A percentile compares a stretch with the other conserved stretches of the same genome.
phyloP scores from a whole-genome alignment of 495 filamentous ascomycete species.

The Melanomma pulvis-pyrius region DNA sequence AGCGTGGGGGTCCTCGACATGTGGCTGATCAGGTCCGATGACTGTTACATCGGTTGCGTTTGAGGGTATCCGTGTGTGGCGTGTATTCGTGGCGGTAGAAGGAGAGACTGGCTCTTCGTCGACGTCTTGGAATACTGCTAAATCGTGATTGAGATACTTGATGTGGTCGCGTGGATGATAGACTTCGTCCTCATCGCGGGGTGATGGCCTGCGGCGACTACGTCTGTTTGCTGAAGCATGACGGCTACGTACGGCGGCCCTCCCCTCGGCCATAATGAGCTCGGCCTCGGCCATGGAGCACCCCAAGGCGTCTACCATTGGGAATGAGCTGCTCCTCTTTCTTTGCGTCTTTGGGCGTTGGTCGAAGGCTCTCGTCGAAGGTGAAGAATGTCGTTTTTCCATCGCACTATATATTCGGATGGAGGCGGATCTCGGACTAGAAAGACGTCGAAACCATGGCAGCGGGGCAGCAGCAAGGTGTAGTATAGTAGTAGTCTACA shows the following conservation, averaged over 20 bases:
- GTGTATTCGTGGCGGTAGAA: background rate
- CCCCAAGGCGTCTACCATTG: constrained; percentile 29
- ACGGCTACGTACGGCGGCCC: constrained; percentile 27
- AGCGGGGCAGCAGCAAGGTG: constrained; percentile 9
- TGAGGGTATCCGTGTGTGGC: constrained; percentile 15
- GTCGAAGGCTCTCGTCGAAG: background rate
- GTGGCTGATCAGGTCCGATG: background rate
- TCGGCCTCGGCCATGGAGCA: constrained; percentile 30
- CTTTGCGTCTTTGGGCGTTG: constrained; percentile 14
- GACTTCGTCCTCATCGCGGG: background rate
- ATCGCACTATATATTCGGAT: constrained; percentile 1
- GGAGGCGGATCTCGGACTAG: constrained; percentile 15
- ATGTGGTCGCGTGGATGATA: constrained; percentile 21
- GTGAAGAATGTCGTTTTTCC: constrained; percentile 30
- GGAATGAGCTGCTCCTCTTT: constrained; percentile 30
- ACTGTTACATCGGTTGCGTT: constrained; percentile 25
- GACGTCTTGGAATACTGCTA: background rate
- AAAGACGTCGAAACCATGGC: constrained; percentile 10
- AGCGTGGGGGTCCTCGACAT: background rate
- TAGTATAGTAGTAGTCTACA: background rate
- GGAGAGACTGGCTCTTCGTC: background rate
- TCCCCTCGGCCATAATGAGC: constrained; percentile 28
- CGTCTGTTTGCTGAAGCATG: background rate
- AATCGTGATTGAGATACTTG: constrained; percentile 15
- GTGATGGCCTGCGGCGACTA: constrained; percentile 3